Evolutionary conservation across 495 filamentous ascomycete species (phyloP).

Genomic region (Staphylotrichum tortipilum): DNA sequence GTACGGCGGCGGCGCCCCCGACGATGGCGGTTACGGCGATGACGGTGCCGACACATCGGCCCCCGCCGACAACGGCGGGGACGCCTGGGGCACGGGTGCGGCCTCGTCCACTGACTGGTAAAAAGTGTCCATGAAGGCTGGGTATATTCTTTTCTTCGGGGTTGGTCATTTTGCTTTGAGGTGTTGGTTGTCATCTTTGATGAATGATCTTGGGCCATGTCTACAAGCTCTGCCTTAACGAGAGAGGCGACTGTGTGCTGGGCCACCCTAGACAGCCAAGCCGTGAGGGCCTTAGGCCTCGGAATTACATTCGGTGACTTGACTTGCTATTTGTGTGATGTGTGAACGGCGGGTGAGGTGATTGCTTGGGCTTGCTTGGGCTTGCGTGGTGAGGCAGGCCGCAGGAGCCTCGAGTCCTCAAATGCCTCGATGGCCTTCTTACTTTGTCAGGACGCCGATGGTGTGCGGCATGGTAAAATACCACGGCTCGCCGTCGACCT

Average conservation of each 20-base stretch:
- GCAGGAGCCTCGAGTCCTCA: no score
- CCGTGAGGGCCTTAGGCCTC: neutral
- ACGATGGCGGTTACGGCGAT: neutral
- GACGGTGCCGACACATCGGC: constrained; percentile 1
- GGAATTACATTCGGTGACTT: neutral
- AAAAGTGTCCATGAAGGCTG: neutral
- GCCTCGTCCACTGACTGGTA: constrained; percentile 13
- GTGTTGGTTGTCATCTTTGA: neutral
- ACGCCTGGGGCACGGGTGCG: neutral
- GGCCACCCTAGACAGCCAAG: neutral
- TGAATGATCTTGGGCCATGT: constrained; percentile 5
- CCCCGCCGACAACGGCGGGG: constrained; percentile 4
- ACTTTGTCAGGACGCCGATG: constrained; percentile 20
- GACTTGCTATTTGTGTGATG: neutral
- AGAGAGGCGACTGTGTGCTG: neutral
- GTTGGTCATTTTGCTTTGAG: neutral
- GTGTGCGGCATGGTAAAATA: constrained; percentile 45
- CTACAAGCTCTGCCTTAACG: neutral
- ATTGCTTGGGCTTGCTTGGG: neutral
- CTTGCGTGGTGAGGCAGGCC: neutral
- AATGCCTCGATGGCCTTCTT: no score
- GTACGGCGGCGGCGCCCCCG: neutral
- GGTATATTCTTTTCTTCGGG: constrained; percentile 1
- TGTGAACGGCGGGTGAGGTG: neutral
- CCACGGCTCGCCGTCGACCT: constrained; percentile 37